A percentile compares a stretch with the other conserved stretches of the same genome.
Conservation (phyloP, 169 alveolate species). For the Babesia divergens region DNA sequence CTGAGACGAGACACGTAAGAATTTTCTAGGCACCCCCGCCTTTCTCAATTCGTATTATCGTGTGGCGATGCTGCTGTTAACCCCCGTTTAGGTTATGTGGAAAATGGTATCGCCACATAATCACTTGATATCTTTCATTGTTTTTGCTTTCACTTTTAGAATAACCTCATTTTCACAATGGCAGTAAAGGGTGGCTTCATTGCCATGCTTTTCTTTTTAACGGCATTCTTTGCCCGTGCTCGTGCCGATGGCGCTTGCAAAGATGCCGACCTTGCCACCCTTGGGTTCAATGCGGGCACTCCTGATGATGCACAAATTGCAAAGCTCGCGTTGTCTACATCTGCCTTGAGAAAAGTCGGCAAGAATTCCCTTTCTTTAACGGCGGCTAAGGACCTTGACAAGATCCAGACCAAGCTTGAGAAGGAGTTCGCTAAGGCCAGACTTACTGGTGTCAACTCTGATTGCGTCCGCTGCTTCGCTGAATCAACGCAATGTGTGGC, state of each 20-base stretch:
- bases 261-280: slow-evolving; percentile 23
- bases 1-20: too few relatives aligned
- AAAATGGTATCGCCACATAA: too few relatives aligned
- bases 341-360: slow-evolving; percentile 13
- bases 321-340: not conserved
- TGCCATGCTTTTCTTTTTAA: not conserved
- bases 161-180: slow-evolving; percentile 17
- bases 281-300: slow-evolving; percentile 13
- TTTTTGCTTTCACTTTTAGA: too few relatives aligned
- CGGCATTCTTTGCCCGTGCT: not conserved
- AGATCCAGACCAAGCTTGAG: not conserved
- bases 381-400: not conserved
- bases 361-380: not conserved
- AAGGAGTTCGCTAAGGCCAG: not conserved
- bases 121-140: too few relatives aligned
- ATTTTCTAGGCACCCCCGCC: too few relatives aligned
- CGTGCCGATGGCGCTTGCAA: slow-evolving; percentile 24
- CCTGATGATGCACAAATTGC: not conserved
- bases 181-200: not conserved
- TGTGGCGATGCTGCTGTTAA: too few relatives aligned
- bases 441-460: not conserved
- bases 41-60: too few relatives aligned
- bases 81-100: too few relatives aligned
- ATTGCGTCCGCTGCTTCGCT: slow-evolving; percentile 40
- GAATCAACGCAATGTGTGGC: slow-evolving; percentile 14